Evolutionary conservation across 192 early-diverging fungal genomes (phyloP).

Genomic region (Allomyces arbusculus): DNA sequence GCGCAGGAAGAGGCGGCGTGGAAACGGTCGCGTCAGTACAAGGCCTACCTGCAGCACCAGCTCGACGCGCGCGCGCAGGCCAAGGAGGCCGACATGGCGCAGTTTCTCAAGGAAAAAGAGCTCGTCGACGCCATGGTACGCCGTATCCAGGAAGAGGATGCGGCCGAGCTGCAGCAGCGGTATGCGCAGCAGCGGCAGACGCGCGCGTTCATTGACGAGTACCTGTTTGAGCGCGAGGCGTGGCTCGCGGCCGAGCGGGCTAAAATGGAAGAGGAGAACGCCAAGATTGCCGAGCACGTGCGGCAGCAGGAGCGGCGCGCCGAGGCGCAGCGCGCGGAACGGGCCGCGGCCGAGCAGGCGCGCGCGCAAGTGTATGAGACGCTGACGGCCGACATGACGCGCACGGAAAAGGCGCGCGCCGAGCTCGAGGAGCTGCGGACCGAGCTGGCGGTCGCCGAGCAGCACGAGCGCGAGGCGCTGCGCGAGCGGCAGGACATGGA

Average conservation of each 20-base stretch:
- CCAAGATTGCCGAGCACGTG: constrained; percentile 26
- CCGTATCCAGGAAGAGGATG: constrained; percentile 30
- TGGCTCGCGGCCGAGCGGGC: constrained; percentile 19
- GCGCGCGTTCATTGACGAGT: constrained; percentile 30
- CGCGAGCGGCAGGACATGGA: constrained; percentile 19
- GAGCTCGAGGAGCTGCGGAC: constrained; percentile 33
- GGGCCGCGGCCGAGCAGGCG: constrained; percentile 18
- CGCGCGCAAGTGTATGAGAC: constrained; percentile 30
- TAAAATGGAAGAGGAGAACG: constrained; percentile 22
- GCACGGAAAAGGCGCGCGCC: constrained; percentile 18
- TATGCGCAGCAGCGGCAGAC: constrained; percentile 34
- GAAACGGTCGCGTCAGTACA: constrained; percentile 20
- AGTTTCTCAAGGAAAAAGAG: constrained; percentile 33
- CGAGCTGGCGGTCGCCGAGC: constrained; percentile 32
- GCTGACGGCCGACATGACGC: constrained; percentile 27
- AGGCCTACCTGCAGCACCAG: constrained; percentile 23
- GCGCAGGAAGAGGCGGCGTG: constrained; percentile 14
- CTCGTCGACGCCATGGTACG: constrained; percentile 34
- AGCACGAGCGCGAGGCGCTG: constrained; percentile 17
- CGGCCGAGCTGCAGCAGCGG: constrained; percentile 21
- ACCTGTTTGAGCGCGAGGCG: constrained; percentile 19
- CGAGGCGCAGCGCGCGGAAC: constrained; percentile 13
- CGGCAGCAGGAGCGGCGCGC: constrained; percentile 17
- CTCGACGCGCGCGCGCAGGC: constrained; percentile 20
- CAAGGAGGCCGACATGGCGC: constrained; percentile 26